Conservation (phyloP, 306 rosid genomes). For the Trifolium subterraneum region DNA sequence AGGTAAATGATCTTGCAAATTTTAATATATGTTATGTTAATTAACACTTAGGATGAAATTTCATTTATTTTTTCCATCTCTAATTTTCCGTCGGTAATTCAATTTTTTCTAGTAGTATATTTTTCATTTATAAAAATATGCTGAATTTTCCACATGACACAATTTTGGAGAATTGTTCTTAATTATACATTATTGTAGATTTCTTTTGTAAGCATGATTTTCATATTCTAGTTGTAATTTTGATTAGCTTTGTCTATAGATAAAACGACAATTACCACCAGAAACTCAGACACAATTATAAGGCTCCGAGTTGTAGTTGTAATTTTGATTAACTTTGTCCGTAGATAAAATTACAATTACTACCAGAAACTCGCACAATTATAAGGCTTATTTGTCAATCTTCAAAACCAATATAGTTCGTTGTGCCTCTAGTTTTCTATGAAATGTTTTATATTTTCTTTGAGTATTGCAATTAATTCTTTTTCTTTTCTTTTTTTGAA, state of each 20-base stretch:
- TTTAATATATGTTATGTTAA: not conserved
- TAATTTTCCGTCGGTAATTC: not conserved
- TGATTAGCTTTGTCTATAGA: too few species aligned
- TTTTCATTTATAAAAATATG: not conserved
- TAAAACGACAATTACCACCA: too few species aligned
- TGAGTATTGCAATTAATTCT: not conserved
- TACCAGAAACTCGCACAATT: too few species aligned
- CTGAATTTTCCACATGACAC: constrained; percentile 2
- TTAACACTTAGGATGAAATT: not conserved
- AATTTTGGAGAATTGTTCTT: constrained; percentile 3
- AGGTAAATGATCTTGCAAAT: constrained; percentile 52
- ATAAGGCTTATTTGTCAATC: not conserved
- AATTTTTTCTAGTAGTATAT: not conserved
- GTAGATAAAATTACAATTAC: too few species aligned
- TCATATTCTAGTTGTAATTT: not conserved
- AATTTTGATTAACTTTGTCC: too few species aligned
- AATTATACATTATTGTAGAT: not conserved
- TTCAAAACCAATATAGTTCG: not conserved
- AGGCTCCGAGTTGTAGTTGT: too few species aligned
- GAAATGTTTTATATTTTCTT: not conserved
- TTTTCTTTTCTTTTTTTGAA: not conserved
- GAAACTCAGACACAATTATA: too few species aligned
- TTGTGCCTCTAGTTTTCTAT: not conserved
- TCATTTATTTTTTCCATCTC: too few species aligned
- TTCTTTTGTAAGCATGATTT: not conserved